These are phyloP conservation scores for Diaporthe sp. DNA, from an alignment of 2,329 filamentous ascomycete species.

Conservation along the genomic window DNA sequence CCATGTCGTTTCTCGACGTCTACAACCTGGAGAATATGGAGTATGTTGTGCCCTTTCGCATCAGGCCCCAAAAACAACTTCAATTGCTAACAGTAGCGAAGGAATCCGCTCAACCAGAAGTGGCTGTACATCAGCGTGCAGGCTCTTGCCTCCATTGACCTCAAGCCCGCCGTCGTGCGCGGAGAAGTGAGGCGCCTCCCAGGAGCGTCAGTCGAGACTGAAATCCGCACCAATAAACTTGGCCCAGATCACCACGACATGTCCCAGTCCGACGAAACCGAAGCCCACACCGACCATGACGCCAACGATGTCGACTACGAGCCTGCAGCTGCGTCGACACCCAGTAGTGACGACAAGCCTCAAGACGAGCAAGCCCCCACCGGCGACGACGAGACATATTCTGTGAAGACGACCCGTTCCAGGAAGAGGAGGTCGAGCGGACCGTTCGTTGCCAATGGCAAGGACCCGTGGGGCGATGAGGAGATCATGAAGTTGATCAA, in stretches of 20 bases:
- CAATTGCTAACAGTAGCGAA: background rate
- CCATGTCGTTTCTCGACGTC: background rate
- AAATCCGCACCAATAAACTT: background rate
- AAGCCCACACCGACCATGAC: background rate
- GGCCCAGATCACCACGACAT: background rate
- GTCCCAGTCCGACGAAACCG: background rate
- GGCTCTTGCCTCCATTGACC: background rate
- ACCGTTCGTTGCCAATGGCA: background rate
- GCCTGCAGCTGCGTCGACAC: too few relatives aligned
- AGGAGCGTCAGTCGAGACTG: background rate
- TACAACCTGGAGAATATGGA: slow-evolving; percentile 10
- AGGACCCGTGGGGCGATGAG: slow-evolving; percentile 30
- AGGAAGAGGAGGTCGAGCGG: slow-evolving; percentile 4
- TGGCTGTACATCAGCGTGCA: slow-evolving; percentile 35
- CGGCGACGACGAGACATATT: background rate
- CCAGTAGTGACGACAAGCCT: background rate
- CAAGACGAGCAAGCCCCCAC: background rate
- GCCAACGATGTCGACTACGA: background rate
- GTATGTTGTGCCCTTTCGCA: background rate
- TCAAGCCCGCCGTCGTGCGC: slow-evolving; percentile 26
- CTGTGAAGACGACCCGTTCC: background rate
- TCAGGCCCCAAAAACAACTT: background rate
- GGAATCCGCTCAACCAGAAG: background rate
- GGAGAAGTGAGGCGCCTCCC: background rate
- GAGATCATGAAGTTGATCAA: slow-evolving; percentile 26